These are phyloP conservation scores for Kuraishia hungarica DNA, from an alignment of 805 yeast species.

Conservation along the genomic window DNA sequence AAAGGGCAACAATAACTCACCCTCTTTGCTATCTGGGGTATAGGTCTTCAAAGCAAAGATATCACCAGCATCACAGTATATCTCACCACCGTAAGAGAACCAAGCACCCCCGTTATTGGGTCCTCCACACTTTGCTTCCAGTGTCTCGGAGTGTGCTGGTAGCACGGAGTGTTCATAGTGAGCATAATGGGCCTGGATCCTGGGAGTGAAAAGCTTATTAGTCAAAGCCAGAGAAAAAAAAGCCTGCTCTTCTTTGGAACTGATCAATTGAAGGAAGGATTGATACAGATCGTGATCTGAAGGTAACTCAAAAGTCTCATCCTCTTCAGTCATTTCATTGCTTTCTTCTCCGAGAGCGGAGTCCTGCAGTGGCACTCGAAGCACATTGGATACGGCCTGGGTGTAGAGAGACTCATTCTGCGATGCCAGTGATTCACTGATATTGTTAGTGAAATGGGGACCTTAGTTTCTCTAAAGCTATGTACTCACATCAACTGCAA, in stretches of 20 bases:
- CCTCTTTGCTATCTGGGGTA: constrained; percentile 15
- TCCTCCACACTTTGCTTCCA: constrained; percentile 11
- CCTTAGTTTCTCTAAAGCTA: no score
- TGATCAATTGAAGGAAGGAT: constrained; percentile 11
- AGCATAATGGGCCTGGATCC: constrained; percentile 55
- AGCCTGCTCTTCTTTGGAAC: constrained; percentile 4
- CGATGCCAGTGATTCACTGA: constrained; percentile 28
- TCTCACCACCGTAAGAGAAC: constrained; percentile 40
- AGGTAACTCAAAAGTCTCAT: constrained; percentile 4
- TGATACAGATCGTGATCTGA: constrained; percentile 19
- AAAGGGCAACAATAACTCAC: constrained; percentile 23
- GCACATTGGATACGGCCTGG: constrained; percentile 20
- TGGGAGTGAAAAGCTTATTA: constrained; percentile 45
- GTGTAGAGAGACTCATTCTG: constrained; percentile 27
- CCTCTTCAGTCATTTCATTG: constrained; percentile 18
- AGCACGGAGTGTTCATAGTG: constrained; percentile 30
- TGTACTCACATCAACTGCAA: constrained; percentile 23
- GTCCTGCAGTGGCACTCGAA: constrained; percentile 10
- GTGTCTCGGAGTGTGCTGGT: constrained; percentile 24
- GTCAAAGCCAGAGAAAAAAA: constrained; percentile 35
- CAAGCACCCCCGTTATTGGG: constrained; percentile 23
- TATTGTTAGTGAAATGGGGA: not conserved
- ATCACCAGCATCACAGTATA: constrained; percentile 62
- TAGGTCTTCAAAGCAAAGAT: constrained; percentile 70
- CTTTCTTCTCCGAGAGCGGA: constrained; percentile 19